Percentiles rank a stretch among this genome's conserved stretches.
phyloP scores from a whole-genome alignment of 2,329 filamentous ascomycete species.

The Neonectria magnoliae region DNA sequence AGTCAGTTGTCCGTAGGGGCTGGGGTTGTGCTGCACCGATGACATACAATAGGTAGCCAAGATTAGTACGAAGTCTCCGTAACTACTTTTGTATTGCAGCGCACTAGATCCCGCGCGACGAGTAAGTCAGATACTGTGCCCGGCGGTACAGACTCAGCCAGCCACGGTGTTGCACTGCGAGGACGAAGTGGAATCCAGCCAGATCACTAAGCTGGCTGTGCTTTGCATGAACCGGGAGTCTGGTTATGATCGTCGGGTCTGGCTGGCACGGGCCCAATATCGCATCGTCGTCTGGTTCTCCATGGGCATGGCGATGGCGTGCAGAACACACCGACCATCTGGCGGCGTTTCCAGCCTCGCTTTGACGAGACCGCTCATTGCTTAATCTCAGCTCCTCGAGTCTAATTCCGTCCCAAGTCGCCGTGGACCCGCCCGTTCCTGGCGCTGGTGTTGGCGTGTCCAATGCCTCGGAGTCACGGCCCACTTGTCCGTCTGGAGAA shows the following conservation, averaged over 20 bases:
- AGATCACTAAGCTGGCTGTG: background rate
- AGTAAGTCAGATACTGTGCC: background rate
- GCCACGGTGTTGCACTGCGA: background rate
- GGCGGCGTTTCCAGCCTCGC: conserved; percentile 7
- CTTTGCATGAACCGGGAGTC: conserved; percentile 15
- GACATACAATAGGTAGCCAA: background rate
- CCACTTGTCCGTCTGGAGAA: conserved; percentile 17
- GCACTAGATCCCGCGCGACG: conserved; percentile 6
- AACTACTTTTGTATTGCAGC: background rate
- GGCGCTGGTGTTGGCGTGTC: background rate
- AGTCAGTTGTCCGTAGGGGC: conserved; percentile 12
- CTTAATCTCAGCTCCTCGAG: conserved; percentile 5
- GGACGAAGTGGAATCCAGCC: background rate
- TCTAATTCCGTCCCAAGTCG: background rate
- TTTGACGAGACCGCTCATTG: background rate
- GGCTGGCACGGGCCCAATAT: conserved; percentile 18
- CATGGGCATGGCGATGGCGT: conserved; percentile 27
- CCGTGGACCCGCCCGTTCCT: background rate
- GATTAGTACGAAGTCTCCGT: background rate
- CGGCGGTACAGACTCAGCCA: conserved; percentile 4
- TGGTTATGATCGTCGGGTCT: conserved; percentile 8
- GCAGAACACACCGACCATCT: conserved; percentile 19
- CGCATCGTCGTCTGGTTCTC: conserved; percentile 11
- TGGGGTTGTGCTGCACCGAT: conserved; percentile 1
- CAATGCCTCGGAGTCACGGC: conserved; percentile 6